Conservation (phyloP, 2,329 filamentous ascomycete species). For the Aspergillus tubingensis region DNA sequence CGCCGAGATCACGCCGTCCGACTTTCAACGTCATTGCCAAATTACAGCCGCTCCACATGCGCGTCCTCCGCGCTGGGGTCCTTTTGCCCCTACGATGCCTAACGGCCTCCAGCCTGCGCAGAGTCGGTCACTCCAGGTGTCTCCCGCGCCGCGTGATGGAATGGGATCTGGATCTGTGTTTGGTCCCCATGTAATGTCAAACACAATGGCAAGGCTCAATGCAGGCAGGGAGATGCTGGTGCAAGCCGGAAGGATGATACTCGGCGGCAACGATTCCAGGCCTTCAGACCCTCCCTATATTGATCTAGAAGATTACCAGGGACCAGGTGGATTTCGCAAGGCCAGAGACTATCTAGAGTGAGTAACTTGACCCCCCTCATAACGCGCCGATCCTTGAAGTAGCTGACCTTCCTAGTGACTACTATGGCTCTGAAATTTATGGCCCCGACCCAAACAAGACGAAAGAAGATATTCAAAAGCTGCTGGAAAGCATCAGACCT, state of each 20-base stretch:
- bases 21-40: constrained; percentile 19
- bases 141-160: constrained; percentile 8
- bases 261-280: constrained; percentile 6
- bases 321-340: constrained; percentile 1
- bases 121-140: not conserved
- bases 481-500: constrained; percentile 72
- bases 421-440: constrained; percentile 21
- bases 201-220: constrained; percentile 24
- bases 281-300: constrained; percentile 4
- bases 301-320: not conserved
- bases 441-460: constrained; percentile 52
- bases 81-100: not conserved
- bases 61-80: not conserved
- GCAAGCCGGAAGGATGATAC: constrained; percentile 14
- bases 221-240: constrained; percentile 17
- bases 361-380: not conserved
- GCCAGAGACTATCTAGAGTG: constrained; percentile 16
- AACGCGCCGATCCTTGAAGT: not conserved
- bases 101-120: not conserved
- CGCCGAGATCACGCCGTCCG: constrained; percentile 31
- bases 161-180: constrained; percentile 11
- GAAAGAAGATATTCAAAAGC: constrained; percentile 67
- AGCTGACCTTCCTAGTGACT: constrained; percentile 16
- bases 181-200: constrained; percentile 20
- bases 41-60: not conserved